Evolutionary conservation across 352 stramenopile genomes (phyloP), one percentile per base, ranked within the genome.

Genomic region (Phytophthora tentaculata): DNA sequence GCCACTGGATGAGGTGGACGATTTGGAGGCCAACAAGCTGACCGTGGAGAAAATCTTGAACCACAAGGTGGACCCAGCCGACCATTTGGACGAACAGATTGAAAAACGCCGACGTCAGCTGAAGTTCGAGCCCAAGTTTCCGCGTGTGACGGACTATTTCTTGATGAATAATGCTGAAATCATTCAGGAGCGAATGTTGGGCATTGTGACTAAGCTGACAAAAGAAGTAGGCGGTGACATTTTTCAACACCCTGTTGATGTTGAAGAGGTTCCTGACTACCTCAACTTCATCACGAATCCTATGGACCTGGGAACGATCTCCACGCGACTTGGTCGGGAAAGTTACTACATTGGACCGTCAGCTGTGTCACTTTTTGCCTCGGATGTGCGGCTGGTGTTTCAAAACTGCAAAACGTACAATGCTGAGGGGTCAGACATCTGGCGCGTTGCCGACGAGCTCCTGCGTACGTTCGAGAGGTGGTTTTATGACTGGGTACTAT

Each of bases 391-490:
- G 22, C 72, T 96, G 3, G 88, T 97, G 10, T 97, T 97, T 68
- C 73, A 63, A 16, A 97, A 97, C 63, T 97, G 90, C 65, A 95
- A 94, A 54, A 71, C 74, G 19, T 97, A 94, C 74, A 97, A 97
- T 67, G 76, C 77, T 0, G 81, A 90, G 29, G 84, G 75, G 23
- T 97, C 90, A 0, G 88, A 91, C 19, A 97, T 97, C 58, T 94
- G 81, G 81, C 45, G 73, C 23, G 71, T 92, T 62, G 88, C 90
- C 2, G 70, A 95, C 37, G 80, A 81, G 10, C 69, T 97, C 4
- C 61, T 89, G 6, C 81, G 83, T 59, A 83, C 74, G 3, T 96
- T 97, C 60, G 90, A 97, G 47, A 94, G 95, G 54, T 94, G 89
- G 82, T 63, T 94, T 22, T 95, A 95, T 65, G 85, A 96, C 20